Evolutionary conservation across 345 rosid species (phyloP), one percentile per base, ranked within the genome.

Genomic region (Pseudoturritis turrita): DNA sequence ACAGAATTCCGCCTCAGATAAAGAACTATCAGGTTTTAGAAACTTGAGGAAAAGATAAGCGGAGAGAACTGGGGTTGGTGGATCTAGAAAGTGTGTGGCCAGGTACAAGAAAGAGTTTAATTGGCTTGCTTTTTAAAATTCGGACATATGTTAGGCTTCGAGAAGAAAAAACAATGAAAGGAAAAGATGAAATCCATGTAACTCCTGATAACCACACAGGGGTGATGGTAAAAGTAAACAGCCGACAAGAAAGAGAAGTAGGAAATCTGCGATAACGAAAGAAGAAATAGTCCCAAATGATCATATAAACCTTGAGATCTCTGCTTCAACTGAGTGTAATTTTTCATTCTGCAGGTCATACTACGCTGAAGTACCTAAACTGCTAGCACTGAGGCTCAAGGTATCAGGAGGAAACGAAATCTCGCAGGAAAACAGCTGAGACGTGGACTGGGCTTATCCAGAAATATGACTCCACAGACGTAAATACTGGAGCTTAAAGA

Each of bases 11-110:
- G 54, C 55, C 80, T 50, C 71, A 37, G 49, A 54, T 28, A 46
- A 64, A 53, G 19, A 59, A 53, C 36, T 55, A 65, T 44, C 72
- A 45, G 68, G 60, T 57, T 58, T 35, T 75, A 10, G 70, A 75
- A 63, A 57, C 57, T 68, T 75, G 65, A 60, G 14, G 35, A 28
- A 8, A 65, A 65, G 18, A 54, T 55, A 45, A 28, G 62, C 17
- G 19, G 19, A 69, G 37, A 72, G 47, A 45, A 43, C 28, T 10
- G 12, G 53, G 47, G 54, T 47, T n/a, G 35, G 71, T 22, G 52
- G 29, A 75, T 68, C 51, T 17, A 50, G 19, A 78, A 60, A 37
- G 3, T 18, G 6, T 35, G 55, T 18, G 23, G 35, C 53, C 10
- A 43, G 25, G 43, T 47, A 51, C 10, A 51, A 59, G 17, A 41